A percentile compares a stretch with the other conserved stretches of the same genome.
Evolutionary conservation across 495 filamentous ascomycete genomes (phyloP).

Genomic region (Daldinia grandis): DNA sequence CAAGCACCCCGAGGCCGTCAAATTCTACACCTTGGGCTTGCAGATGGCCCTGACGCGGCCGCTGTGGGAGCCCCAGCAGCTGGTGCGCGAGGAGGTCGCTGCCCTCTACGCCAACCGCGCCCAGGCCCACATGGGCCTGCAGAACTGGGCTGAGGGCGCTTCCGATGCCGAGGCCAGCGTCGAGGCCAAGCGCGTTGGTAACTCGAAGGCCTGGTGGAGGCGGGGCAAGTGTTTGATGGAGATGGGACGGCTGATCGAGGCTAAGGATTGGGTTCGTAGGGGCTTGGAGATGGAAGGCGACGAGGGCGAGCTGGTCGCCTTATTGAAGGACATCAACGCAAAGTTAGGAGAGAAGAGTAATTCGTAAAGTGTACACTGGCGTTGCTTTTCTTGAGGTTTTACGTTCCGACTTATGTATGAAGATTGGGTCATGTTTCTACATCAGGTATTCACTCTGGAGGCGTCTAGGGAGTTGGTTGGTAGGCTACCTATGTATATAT

Average conservation of each 20-base stretch:
- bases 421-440: neutral
- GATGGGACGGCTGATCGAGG: slow-evolving; percentile 90
- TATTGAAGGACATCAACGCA: slow-evolving; percentile 75
- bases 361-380: slow-evolving; percentile 8
- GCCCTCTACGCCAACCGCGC: slow-evolving; percentile 85
- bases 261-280: slow-evolving; percentile 72
- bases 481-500: slow-evolving; percentile 13
- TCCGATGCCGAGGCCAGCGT: slow-evolving; percentile 87
- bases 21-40: slow-evolving; percentile 82
- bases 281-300: slow-evolving; percentile 86
- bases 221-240: slow-evolving; percentile 82
- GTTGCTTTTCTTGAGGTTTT: neutral
- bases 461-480: slow-evolving; percentile 27
- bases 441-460: neutral
- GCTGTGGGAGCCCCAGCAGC: slow-evolving; percentile 81
- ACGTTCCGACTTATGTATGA: neutral
- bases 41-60: slow-evolving; percentile 87
- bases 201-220: slow-evolving; percentile 95
- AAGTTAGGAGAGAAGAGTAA: slow-evolving; percentile 45
- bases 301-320: slow-evolving; percentile 70
- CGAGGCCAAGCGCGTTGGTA: slow-evolving; percentile 85
- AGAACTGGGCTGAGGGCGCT: slow-evolving; percentile 81
- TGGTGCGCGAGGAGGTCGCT: slow-evolving; percentile 84
- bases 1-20: slow-evolving; percentile 75
- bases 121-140: slow-evolving; percentile 84